phyloP scores from a whole-genome alignment of 176 grass and related monocot species.

The Paspalum vaginatum region DNA sequence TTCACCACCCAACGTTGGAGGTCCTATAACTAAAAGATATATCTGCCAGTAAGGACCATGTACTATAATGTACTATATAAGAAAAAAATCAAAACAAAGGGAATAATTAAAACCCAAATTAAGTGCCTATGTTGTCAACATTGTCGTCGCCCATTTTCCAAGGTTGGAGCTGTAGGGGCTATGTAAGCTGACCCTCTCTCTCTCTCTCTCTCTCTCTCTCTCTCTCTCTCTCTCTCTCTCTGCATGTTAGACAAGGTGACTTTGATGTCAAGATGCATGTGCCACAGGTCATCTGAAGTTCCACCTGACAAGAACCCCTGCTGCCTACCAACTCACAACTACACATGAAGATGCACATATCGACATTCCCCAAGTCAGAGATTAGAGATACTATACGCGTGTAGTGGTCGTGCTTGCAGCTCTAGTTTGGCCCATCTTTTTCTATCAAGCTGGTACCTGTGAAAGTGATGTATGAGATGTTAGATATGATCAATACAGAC shows the following conservation, averaged over 20 bases:
- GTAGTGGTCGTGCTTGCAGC: conserved; percentile 31
- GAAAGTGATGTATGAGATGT: conserved; percentile 36
- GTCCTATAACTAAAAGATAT: neutral
- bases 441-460: conserved; percentile 20
- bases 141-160: neutral
- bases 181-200: neutral
- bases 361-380: conserved; percentile 37
- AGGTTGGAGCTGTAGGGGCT: conserved; percentile 24
- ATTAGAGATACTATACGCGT: conserved; percentile 25
- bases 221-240: too few relatives aligned
- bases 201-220: too few relatives aligned
- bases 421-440: conserved; percentile 36
- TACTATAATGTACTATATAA: too few relatives aligned
- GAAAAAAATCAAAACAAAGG: too few relatives aligned
- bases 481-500: neutral
- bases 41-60: neutral
- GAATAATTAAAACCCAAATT: neutral
- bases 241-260: conserved; percentile 31
- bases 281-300: conserved; percentile 33
- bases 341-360: conserved; percentile 34
- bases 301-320: conserved; percentile 48
- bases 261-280: conserved; percentile 48
- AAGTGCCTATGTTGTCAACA: conserved; percentile 9
- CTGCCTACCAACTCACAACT: conserved; percentile 40
- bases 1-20: neutral